Conservation (phyloP, 805 yeast genomes). For the Saturnispora zaruensis region DNA sequence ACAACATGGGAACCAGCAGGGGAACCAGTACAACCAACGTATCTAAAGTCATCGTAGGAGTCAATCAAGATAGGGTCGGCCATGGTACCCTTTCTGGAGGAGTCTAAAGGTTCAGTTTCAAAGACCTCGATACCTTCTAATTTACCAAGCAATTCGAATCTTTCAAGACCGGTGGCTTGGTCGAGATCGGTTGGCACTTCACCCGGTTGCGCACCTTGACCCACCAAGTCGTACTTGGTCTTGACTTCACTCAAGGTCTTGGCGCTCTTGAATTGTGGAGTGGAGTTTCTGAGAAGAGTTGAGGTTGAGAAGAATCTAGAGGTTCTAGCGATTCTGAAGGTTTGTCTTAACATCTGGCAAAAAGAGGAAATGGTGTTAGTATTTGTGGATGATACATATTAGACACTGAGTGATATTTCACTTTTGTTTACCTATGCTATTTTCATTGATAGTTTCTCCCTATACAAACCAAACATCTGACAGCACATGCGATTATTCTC, state of each 20-base stretch:
- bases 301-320: constrained; percentile 30
- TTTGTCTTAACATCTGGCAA: constrained; percentile 28
- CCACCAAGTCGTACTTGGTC: constrained; percentile 70
- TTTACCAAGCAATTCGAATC: constrained; percentile 90
- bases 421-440: no score
- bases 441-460: no score
- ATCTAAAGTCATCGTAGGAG: constrained; percentile 86
- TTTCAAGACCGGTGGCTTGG: constrained; percentile 97
- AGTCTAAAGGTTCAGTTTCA: constrained; percentile 80
- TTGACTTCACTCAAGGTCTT: constrained; percentile 64
- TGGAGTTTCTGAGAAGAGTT: constrained; percentile 20
- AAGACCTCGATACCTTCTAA: constrained; percentile 91
- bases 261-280: constrained; percentile 52
- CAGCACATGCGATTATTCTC: no score
- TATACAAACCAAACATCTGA: no score
- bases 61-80: constrained; percentile 84
- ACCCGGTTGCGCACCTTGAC: constrained; percentile 81
- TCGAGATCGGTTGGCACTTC: constrained; percentile 88
- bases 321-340: constrained; percentile 29
- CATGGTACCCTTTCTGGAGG: constrained; percentile 86
- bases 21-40: constrained; percentile 94
- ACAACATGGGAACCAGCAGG: constrained; percentile 89
- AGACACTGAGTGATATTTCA: neutral
- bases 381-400: neutral
- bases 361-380: neutral